Conservation (phyloP, 345 rosid genomes). For the Sonneratia alba region DNA sequence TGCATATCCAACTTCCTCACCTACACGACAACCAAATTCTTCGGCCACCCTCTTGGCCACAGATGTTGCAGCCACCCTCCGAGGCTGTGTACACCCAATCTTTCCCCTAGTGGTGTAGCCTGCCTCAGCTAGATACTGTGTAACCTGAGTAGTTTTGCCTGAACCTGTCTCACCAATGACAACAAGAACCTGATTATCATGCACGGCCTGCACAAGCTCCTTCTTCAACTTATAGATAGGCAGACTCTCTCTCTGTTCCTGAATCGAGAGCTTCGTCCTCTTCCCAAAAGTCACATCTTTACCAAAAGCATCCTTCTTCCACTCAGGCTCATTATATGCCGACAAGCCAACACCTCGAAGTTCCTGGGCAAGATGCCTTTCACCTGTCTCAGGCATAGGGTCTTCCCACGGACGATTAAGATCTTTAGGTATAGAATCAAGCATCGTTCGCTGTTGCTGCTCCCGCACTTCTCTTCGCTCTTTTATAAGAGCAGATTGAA, state of each 20-base stretch:
- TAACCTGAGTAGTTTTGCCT: constrained; percentile 78
- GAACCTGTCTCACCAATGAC: constrained; percentile 89
- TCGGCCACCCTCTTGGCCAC: constrained; percentile 88
- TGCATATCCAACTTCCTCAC: constrained; percentile 83
- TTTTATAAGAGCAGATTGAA: constrained; percentile 86
- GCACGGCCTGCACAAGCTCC: constrained; percentile 78
- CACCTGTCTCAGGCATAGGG: constrained; percentile 91
- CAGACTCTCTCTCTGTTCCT: constrained; percentile 83
- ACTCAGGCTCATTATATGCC: constrained; percentile 81
- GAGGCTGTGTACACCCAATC: constrained; percentile 85
- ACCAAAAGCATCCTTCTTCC: constrained; percentile 91
- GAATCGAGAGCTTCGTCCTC: constrained; percentile 77
- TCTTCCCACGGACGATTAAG: constrained; percentile 98
- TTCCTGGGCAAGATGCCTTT: constrained; percentile 88
- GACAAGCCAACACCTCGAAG: constrained; percentile 85
- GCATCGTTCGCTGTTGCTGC: constrained; percentile 84
- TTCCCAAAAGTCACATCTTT: constrained; percentile 73
- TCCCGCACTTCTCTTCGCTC: constrained; percentile 77
- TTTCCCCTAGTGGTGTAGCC: constrained; percentile 70
- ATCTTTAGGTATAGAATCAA: constrained; percentile 92
- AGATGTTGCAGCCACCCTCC: constrained; percentile 79
- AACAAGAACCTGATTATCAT: constrained; percentile 73
- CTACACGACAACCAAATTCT: constrained; percentile 81
- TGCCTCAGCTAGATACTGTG: constrained; percentile 76
- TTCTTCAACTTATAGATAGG: constrained; percentile 84